Conservation (phyloP, 257 asterid genomes). For the Solanum bulbocastanum region DNA sequence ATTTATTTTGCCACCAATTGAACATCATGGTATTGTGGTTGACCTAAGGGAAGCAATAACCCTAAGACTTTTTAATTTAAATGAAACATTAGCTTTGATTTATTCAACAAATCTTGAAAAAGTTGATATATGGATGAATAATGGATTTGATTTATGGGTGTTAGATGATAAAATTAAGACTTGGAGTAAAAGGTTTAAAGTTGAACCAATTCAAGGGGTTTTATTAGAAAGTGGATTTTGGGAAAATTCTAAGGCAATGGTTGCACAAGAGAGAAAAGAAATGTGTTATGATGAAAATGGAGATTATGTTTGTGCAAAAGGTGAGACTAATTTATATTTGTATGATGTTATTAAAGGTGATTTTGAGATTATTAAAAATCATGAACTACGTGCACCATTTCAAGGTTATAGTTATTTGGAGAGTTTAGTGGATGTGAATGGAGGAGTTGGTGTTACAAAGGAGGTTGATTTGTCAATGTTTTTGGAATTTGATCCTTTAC, state of each 20-base stretch:
- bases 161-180: neutral
- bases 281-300: neutral
- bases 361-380: neutral
- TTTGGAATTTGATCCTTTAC: neutral
- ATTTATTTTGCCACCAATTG: neutral
- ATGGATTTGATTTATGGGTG: neutral
- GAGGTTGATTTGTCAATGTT: neutral
- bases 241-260: neutral
- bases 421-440: neutral
- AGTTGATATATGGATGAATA: slow-evolving; percentile 1
- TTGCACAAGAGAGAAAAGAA: neutral
- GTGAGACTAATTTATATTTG: neutral
- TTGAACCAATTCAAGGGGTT: neutral
- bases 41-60: neutral
- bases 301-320: neutral
- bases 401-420: neutral
- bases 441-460: neutral
- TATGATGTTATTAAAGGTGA: neutral
- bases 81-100: neutral
- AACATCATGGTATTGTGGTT: neutral
- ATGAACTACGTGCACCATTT: neutral
- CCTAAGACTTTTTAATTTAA: neutral
- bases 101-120: neutral
- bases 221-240: neutral
- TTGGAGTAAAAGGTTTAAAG: neutral